A percentile compares a stretch with the other conserved stretches of the same genome.
These are phyloP conservation scores for Vitis cinerea DNA, from an alignment of 164 flowering plant species.

Conservation along the genomic window DNA sequence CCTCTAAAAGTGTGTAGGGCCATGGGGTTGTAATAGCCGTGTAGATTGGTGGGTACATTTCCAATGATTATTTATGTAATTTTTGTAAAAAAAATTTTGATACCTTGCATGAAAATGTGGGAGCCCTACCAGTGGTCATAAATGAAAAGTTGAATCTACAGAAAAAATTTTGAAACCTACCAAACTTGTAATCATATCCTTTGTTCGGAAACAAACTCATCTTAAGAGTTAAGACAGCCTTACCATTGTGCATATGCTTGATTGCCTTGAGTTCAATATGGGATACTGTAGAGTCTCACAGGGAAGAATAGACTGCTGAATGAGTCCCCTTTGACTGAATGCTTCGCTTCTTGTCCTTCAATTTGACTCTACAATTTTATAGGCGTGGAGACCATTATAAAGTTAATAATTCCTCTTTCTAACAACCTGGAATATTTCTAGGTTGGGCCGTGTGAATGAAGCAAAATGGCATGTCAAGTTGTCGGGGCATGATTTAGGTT, in stretches of 20 bases:
- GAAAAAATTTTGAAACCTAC: too few species aligned
- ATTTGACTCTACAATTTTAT: background rate
- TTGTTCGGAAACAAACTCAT: too few species aligned
- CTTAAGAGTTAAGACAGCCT: too few species aligned
- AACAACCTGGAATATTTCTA: constrained; percentile 5
- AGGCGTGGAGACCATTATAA: background rate
- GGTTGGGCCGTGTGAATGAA: constrained; percentile 26
- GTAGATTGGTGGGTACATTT: background rate
- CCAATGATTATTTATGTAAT: background rate
- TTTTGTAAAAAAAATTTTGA: background rate
- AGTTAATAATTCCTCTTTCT: background rate
- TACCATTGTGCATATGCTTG: too few species aligned
- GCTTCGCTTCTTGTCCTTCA: background rate
- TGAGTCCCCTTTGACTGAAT: background rate
- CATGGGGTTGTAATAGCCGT: background rate
- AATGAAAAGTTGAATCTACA: too few species aligned
- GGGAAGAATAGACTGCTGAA: too few species aligned
- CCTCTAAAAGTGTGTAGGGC: background rate
- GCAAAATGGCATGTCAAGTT: constrained; percentile 21
- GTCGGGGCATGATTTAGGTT: constrained; percentile 9
- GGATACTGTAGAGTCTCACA: too few species aligned
- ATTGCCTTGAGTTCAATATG: too few species aligned
- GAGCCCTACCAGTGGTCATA: too few species aligned
- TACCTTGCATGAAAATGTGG: background rate
- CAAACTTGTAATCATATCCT: too few species aligned